Evolutionary conservation across 2,329 filamentous ascomycete species (phyloP).

Genomic region (Pseudocercospora ulei): DNA sequence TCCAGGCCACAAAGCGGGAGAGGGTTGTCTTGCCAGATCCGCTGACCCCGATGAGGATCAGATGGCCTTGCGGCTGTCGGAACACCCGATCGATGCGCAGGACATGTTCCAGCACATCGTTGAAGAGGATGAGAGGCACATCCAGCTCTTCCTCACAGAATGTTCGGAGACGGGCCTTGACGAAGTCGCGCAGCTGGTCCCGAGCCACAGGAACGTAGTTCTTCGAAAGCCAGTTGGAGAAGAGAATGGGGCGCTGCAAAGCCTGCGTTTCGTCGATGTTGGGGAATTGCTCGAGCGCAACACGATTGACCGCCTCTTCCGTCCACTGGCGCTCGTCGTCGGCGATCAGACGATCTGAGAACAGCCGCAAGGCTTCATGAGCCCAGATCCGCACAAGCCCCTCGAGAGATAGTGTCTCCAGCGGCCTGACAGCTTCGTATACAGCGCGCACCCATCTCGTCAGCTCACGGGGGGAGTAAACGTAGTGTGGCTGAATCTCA

Average conservation of each 20-base stretch:
- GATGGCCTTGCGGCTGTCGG: constrained; percentile 91
- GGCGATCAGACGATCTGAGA: constrained; percentile 90
- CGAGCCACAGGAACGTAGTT: constrained; percentile 95
- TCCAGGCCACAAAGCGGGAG: constrained; percentile 97
- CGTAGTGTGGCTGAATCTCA: constrained; percentile 95
- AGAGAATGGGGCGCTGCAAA: constrained; percentile 84
- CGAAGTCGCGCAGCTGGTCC: constrained; percentile 89
- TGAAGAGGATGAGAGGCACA: constrained; percentile 96
- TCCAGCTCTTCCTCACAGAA: constrained; percentile 99
- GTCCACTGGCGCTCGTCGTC: constrained; percentile 96
- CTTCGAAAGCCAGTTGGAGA: constrained; percentile 99
- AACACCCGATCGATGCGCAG: constrained; percentile 97
- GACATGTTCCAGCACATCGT: constrained; percentile 96
- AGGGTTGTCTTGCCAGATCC: constrained; percentile 97
- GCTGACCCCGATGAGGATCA: constrained; percentile 97
- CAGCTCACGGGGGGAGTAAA: constrained; percentile 97
- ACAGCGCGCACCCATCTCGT: constrained; percentile 96
- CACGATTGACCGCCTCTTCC: constrained; percentile 71
- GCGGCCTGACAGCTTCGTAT: constrained; percentile 88
- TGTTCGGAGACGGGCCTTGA: constrained; percentile 90
- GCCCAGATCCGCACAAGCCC: constrained; percentile 95
- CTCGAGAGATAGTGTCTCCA: constrained; percentile 79
- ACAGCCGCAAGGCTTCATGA: constrained; percentile 88
- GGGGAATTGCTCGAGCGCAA: constrained; percentile 86
- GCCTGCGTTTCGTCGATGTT: constrained; percentile 87